Base-by-base conservation (phyloP, 2,329 filamentous ascomycete species). In the Fusarium clavum region DNA sequence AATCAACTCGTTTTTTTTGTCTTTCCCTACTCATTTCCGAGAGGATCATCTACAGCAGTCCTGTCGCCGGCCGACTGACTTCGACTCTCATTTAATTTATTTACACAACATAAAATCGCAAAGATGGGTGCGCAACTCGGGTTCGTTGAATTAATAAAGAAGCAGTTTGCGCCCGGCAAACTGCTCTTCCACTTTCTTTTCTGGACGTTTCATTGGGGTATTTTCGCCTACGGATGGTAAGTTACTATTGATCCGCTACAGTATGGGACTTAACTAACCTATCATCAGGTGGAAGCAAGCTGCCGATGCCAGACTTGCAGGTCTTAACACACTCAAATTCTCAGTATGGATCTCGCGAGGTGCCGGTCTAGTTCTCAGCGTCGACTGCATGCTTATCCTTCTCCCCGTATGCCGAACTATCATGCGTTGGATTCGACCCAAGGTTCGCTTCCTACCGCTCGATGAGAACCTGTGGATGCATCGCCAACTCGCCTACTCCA, bases 381-480 rank as follows among this genome's bases (percentile, higher is more conserved):
- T 97, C 58, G 94, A 99, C 82, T 90, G 89, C 59, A 91, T 93
- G 77, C 85, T 98, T 71, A 97, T 99, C 75, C 83, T 99, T 29
- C 85, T 99, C 64, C 96, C 96, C 9, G 97, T 99, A 85, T 99
- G 95, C 84, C 88, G 96, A 73, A 98, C 95, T 64, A 83, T 98
- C 32, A 87, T 99, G 78, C 89, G 93, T 79, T 92, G 89, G 77
- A 80, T 98, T 60, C 89, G 96, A 70, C 96, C 96, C 27, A 97
- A 97, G 84, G 82, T 97, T 70, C 88, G 90, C 80, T 97, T 92
- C 84, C 79, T 98, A 14, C 96, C 96, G 8, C 86, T 99, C n/a
- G 96, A 99, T 77, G 96, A 99, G 83, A 97, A 94, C 64, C 87
- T 94, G 72, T 99, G 94, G 94, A 97, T 99, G 81, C 96, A 99